These are phyloP conservation scores for Penicillium lagena DNA, from an alignment of 495 filamentous ascomycete genomes.

Conservation along the genomic window DNA sequence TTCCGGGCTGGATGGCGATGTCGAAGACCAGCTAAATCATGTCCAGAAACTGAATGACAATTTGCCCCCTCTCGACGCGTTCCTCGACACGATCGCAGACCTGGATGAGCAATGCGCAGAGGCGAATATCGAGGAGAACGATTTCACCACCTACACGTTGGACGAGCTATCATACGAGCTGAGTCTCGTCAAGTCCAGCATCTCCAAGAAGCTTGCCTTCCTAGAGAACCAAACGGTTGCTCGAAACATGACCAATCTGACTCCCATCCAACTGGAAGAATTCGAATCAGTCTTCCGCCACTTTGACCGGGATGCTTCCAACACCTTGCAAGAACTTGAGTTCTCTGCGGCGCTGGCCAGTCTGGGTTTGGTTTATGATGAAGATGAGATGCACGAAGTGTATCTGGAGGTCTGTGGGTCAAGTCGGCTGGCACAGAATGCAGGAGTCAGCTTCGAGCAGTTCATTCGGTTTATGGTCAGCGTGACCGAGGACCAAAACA, in stretches of 20 bases:
- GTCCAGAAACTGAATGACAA: conserved; percentile 74
- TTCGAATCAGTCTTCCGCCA: conserved; percentile 97
- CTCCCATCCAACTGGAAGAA: conserved; percentile 95
- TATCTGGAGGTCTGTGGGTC: conserved; percentile 70
- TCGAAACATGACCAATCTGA: conserved; percentile 96
- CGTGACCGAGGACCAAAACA: conserved; percentile 97
- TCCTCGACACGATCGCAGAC: conserved; percentile 72
- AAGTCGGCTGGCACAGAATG: conserved; percentile 29
- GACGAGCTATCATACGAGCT: conserved; percentile 95
- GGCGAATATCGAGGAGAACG: conserved; percentile 98
- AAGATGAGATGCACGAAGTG: conserved; percentile 92
- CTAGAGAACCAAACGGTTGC: conserved; percentile 96
- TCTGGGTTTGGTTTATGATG: conserved; percentile 87
- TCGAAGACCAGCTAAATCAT: conserved; percentile 86
- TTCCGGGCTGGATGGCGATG: conserved; percentile 88
- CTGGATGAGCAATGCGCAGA: conserved; percentile 86
- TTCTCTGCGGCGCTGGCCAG: conserved; percentile 93
- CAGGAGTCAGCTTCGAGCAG: conserved; percentile 88
- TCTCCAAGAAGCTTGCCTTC: conserved; percentile 92
- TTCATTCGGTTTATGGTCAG: conserved; percentile 99
- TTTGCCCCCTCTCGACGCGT: conserved; percentile 79
- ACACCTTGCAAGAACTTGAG: conserved; percentile 87
- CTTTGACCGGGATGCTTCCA: conserved; percentile 90
- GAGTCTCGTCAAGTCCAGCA: conserved; percentile 79
- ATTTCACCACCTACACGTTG: conserved; percentile 96